Base-by-base conservation (phyloP, 345 rosid genomes). In the Punica granatum region DNA sequence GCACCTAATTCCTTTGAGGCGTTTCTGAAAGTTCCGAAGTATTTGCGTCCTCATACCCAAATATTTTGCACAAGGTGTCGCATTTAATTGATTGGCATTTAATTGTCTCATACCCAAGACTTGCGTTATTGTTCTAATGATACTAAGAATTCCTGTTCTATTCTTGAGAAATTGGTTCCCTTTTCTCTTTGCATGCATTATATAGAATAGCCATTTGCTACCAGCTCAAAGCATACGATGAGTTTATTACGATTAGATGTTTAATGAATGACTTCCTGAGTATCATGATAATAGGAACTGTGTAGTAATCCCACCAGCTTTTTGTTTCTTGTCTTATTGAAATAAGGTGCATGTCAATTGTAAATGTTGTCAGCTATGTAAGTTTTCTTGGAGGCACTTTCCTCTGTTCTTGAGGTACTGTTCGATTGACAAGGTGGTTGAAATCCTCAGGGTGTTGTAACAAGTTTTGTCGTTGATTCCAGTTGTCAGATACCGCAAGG, bases 11-110 rank as follows among this genome's bases (percentile, higher is more conserved):
- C 90, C 72, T 89, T 94, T 31, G 97, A 88, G 78, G 87, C 97
- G 74, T 94, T 94, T 81, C 84, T 90, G 70, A 91, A 91, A 86
- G 99, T 94, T 80, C 96, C 99, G 42, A 90, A 84, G 70, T 92
- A 87, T 71, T 76, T 94, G 36, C 90, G 97, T 21, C 99, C 95
- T 26, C 95, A 88, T 75, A 89, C 96, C 64, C 97, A 91, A 73
- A 86, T 93, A 70, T 93, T 86, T 73, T 93, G 98, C 78, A 91
- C 92, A 61, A 94, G 97, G 99, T 93, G 84, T 72, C 43, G 67
- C 68, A 62, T 69, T 26, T 25, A 16, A n/a, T 56, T 6, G 58
- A 51, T 23, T 1, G n/a, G n/a, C n/a, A n/a, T n/a, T n/a, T n/a
- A n/a, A n/a, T n/a, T n/a, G n/a, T n/a, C n/a, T n/a, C n/a, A n/a